Evolutionary conservation across 2,329 filamentous ascomycete species (phyloP).

Genomic region (Knufia fluminis): DNA sequence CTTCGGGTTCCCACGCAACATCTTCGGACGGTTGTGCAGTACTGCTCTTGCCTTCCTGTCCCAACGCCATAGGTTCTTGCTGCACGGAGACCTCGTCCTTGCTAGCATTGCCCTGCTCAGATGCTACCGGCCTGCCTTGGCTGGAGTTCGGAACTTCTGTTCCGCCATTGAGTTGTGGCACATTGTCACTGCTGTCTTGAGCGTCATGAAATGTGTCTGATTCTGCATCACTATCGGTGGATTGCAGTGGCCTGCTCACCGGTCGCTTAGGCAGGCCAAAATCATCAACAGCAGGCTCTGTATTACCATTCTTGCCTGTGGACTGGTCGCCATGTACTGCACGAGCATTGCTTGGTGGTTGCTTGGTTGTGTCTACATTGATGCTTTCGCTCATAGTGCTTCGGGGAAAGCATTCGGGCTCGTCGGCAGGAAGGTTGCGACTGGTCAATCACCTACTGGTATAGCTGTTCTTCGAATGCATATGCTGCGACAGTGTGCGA

Average conservation of each 20-base stretch:
- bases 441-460: not conserved
- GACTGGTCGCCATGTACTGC: constrained; percentile 13
- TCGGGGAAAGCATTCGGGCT: constrained; percentile 5
- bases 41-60: no score
- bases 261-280: constrained; percentile 57
- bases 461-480: not conserved
- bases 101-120: not conserved
- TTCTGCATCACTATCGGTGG: constrained; percentile 32
- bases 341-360: not conserved
- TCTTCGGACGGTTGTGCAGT: no score
- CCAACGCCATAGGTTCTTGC: no score
- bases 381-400: constrained; percentile 23
- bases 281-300: constrained; percentile 51
- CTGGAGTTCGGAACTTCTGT: not conserved
- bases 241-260: constrained; percentile 7
- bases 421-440: not conserved
- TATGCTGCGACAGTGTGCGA: not conserved
- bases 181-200: constrained; percentile 19
- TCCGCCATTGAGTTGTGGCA: not conserved
- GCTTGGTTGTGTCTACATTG: constrained; percentile 8
- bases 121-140: not conserved
- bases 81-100: not conserved
- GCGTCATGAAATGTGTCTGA: constrained; percentile 31
- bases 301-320: constrained; percentile 21
- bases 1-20: no score